phyloP scores from a whole-genome alignment of 306 rosid species.

The Senna siamea region DNA sequence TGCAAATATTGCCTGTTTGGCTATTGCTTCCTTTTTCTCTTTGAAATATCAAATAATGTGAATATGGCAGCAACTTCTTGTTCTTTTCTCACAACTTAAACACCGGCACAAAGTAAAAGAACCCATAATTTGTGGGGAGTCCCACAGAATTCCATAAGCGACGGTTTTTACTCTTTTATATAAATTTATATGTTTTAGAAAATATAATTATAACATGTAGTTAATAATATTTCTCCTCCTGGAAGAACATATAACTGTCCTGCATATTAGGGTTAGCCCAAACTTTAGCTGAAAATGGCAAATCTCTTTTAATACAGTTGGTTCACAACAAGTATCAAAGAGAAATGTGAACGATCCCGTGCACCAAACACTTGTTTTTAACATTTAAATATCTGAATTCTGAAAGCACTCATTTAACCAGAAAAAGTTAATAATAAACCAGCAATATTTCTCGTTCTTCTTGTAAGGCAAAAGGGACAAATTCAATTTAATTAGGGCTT shows the following conservation, averaged over 20 bases:
- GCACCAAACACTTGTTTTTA: not conserved
- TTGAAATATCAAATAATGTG: not conserved
- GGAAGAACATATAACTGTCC: constrained; percentile 23
- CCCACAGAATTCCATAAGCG: constrained; percentile 10
- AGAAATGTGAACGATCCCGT: not conserved
- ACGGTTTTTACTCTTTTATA: not conserved
- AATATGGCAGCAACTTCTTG: not conserved
- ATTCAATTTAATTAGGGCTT: too few relatives aligned
- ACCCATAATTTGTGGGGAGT: constrained; percentile 21
- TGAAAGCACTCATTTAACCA: not conserved
- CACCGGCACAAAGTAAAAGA: constrained; percentile 10
- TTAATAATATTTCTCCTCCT: not conserved
- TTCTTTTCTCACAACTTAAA: constrained; percentile 25
- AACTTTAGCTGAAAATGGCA: constrained; percentile 8
- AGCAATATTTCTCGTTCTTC: not conserved
- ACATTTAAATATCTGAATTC: not conserved
- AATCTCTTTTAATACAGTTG: not conserved
- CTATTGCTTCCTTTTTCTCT: not conserved
- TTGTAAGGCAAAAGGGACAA: too few relatives aligned
- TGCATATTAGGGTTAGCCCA: constrained; percentile 11
- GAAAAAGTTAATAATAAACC: not conserved
- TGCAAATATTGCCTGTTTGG: not conserved
- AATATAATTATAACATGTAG: not conserved
- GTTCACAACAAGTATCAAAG: not conserved
- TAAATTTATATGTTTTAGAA: not conserved